These are phyloP conservation scores for Barnettozyma californica DNA, from an alignment of 805 yeast species.

Conservation along the genomic window DNA sequence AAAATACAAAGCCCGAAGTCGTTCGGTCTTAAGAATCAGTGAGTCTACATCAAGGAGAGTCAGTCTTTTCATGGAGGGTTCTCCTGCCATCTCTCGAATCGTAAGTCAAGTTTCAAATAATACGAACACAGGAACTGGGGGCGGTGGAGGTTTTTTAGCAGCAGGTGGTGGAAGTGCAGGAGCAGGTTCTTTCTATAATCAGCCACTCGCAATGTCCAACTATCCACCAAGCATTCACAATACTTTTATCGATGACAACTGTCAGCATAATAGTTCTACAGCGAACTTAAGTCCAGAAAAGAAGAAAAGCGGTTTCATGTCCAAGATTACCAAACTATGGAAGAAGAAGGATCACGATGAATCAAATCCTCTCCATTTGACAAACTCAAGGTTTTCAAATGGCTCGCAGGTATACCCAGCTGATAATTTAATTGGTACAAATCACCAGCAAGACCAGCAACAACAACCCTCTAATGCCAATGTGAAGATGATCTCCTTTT, in stretches of 20 bases:
- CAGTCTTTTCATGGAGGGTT: slow-evolving; percentile 22
- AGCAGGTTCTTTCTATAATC: slow-evolving; percentile 1
- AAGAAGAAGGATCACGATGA: slow-evolving; percentile 20
- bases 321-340: slow-evolving; percentile 30
- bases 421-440: neutral
- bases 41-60: slow-evolving; percentile 26
- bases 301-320: slow-evolving; percentile 28
- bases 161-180: neutral
- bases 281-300: slow-evolving; percentile 20
- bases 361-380: neutral
- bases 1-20: slow-evolving; percentile 30
- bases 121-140: neutral
- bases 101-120: slow-evolving; percentile 23
- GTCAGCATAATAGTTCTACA: neutral
- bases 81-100: slow-evolving; percentile 26
- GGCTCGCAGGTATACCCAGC: slow-evolving; percentile 2
- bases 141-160: neutral
- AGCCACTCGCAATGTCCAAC: slow-evolving; percentile 1
- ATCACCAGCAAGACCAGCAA: neutral
- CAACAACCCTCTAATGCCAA: neutral
- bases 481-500: neutral
- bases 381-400: slow-evolving; percentile 3
- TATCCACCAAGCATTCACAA: neutral
- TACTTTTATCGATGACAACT: neutral
- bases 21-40: slow-evolving; percentile 28